These are phyloP conservation scores for Hibiscus trionum DNA, from an alignment of 345 rosid genomes.

Conservation along the genomic window DNA sequence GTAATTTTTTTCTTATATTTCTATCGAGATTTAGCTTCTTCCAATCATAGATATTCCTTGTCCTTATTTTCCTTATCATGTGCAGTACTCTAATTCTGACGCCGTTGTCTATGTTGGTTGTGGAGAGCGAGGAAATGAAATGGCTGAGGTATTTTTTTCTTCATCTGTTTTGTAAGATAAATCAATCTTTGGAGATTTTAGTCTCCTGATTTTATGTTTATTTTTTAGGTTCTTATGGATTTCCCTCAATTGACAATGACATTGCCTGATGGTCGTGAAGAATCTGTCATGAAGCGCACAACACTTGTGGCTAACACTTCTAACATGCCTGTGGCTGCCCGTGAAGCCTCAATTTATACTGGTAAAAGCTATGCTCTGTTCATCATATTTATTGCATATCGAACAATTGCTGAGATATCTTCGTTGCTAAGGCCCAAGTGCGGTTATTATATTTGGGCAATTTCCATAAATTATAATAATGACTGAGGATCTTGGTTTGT, in stretches of 20 bases:
- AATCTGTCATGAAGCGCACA: slow-evolving; percentile 99
- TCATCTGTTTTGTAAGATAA: too few relatives aligned
- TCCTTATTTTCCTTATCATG: too few relatives aligned
- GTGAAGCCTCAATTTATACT: slow-evolving; percentile 98
- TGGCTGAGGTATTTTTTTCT: slow-evolving; percentile 67
- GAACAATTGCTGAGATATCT: background rate
- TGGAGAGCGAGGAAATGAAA: slow-evolving; percentile 97
- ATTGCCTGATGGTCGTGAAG: slow-evolving; percentile 98
- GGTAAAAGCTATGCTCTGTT: too few relatives aligned
- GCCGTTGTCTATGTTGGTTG: slow-evolving; percentile 97
- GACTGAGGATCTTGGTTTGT: background rate
- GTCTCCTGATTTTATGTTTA: too few relatives aligned
- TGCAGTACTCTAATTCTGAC: slow-evolving; percentile 93
- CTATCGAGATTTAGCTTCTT: too few relatives aligned
- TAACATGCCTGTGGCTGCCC: slow-evolving; percentile 99
- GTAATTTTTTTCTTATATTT: too few relatives aligned
- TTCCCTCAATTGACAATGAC: slow-evolving; percentile 99
- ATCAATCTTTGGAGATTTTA: too few relatives aligned
- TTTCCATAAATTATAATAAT: too few relatives aligned
- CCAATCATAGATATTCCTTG: too few relatives aligned
- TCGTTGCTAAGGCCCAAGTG: too few relatives aligned
- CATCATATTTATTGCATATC: background rate
- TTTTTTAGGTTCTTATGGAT: slow-evolving; percentile 85
- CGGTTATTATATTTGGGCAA: too few relatives aligned
- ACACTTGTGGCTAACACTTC: slow-evolving; percentile 98